phyloP scores from a whole-genome alignment of 2,329 filamentous ascomycete species.

The Nemania sp. region DNA sequence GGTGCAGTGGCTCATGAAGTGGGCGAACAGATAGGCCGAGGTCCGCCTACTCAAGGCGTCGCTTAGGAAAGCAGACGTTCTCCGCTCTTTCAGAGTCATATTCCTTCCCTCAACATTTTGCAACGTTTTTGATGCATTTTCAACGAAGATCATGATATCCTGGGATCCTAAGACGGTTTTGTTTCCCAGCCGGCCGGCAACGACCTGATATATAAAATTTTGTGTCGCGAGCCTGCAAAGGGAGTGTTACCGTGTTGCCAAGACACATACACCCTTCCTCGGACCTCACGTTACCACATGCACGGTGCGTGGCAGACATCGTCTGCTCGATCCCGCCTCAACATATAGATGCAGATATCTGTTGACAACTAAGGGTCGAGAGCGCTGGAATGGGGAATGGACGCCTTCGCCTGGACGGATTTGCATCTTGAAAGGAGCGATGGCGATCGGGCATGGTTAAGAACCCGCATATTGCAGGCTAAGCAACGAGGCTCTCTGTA shows the following conservation, averaged over 20 bases:
- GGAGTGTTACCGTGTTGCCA: constrained; percentile 31
- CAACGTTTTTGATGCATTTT: constrained; percentile 38
- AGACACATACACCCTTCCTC: constrained; percentile 27
- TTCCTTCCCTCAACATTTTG: constrained; percentile 26
- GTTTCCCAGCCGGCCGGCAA: constrained; percentile 39
- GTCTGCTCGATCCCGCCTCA: constrained; percentile 31
- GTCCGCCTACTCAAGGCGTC: constrained; percentile 12
- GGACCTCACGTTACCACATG: constrained; percentile 32
- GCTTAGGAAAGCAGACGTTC: not conserved
- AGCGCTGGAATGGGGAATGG: constrained; percentile 32
- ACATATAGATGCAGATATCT: constrained; percentile 34
- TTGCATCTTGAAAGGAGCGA: constrained; percentile 18
- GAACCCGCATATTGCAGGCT: constrained; percentile 30
- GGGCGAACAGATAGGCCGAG: constrained; percentile 69
- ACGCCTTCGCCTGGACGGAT: constrained; percentile 30
- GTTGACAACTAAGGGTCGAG: constrained; percentile 32
- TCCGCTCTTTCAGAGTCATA: not conserved
- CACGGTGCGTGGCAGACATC: constrained; percentile 29
- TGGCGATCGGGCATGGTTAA: constrained; percentile 30
- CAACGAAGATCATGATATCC: constrained; percentile 41
- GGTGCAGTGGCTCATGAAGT: constrained; percentile 92
- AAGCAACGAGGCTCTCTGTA: constrained; percentile 38
- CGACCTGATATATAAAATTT: constrained; percentile 43
- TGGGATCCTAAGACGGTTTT: constrained; percentile 38
- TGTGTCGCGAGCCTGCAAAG: constrained; percentile 40